Percentiles rank a stretch among this genome's conserved stretches.
Conservation (phyloP, 1,139 yeast species). For the Chernovozyma sophiae-reginae region DNA sequence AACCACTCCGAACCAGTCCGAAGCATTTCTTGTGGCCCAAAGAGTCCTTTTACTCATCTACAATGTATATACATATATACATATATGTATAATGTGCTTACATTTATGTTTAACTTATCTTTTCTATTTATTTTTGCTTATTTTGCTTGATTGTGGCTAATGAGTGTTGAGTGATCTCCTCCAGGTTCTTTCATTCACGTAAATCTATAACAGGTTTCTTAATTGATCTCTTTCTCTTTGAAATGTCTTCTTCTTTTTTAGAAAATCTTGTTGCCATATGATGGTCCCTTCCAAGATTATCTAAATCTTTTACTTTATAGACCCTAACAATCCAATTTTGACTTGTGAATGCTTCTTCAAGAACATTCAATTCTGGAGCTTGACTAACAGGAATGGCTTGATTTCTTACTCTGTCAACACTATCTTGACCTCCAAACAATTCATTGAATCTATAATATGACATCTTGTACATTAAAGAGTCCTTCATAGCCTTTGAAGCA, state of each 20-base stretch:
- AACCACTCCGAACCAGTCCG: too few relatives aligned
- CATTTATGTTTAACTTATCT: too few relatives aligned
- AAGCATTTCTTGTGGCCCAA: too few relatives aligned
- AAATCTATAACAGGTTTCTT: slow-evolving; percentile 55
- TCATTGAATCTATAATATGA: slow-evolving; percentile 85
- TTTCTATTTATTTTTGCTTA: too few relatives aligned
- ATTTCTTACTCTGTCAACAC: slow-evolving; percentile 81
- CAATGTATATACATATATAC: too few relatives aligned
- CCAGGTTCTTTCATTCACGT: slow-evolving; percentile 43
- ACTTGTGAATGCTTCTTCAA: slow-evolving; percentile 93
- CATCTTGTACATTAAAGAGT: slow-evolving; percentile 93
- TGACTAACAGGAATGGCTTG: slow-evolving; percentile 62
- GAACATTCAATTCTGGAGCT: slow-evolving; percentile 62
- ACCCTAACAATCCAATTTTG: slow-evolving; percentile 97
- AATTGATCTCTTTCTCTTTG: slow-evolving; percentile 43
- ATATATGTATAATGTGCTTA: too few relatives aligned
- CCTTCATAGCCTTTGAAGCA: slow-evolving; percentile 81
- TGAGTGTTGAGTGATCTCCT: too few relatives aligned
- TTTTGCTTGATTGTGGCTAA: too few relatives aligned
- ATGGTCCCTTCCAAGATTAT: slow-evolving; percentile 78
- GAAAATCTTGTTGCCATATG: slow-evolving; percentile 46
- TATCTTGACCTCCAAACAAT: slow-evolving; percentile 63
- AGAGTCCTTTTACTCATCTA: too few relatives aligned
- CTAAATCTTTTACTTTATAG: slow-evolving; percentile 87
- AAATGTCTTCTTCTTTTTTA: slow-evolving; percentile 21